phyloP scores from a whole-genome alignment of 208 protist genomes.

The Wallacemonas rigidus region DNA sequence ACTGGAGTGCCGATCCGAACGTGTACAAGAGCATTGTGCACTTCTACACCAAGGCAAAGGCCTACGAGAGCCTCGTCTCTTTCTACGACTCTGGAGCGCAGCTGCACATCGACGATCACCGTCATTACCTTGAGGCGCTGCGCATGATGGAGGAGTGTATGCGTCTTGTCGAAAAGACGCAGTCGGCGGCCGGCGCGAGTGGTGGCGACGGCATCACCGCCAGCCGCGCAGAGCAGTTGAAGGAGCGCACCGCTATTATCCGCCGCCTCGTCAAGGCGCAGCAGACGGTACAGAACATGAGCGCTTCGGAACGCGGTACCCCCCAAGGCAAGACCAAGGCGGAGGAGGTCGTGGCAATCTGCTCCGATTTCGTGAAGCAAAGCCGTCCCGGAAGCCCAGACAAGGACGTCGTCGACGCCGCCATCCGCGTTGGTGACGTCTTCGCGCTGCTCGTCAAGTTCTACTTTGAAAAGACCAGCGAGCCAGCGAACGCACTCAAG shows the following conservation, averaged over 20 bases:
- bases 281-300: constrained; percentile 48
- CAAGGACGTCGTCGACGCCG: constrained; percentile 60
- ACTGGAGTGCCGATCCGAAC: constrained; percentile 92
- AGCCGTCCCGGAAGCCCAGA: constrained; percentile 66
- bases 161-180: constrained; percentile 54
- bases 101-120: constrained; percentile 96
- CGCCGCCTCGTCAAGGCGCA: constrained; percentile 63
- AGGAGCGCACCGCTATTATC: constrained; percentile 56
- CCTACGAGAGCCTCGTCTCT: constrained; percentile 81
- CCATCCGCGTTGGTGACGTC: constrained; percentile 94
- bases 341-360: constrained; percentile 78
- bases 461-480: constrained; percentile 79
- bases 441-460: constrained; percentile 95
- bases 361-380: constrained; percentile 87
- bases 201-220: constrained; percentile 31
- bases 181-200: constrained; percentile 10
- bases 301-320: constrained; percentile 27
- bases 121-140: constrained; percentile 94
- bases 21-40: constrained; percentile 96
- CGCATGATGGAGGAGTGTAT: constrained; percentile 84
- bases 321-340: constrained; percentile 59
- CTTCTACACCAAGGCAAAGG: constrained; percentile 97
- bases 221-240: constrained; percentile 47
- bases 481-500: constrained; percentile 84
- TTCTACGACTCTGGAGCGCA: constrained; percentile 95